phyloP scores from a whole-genome alignment of 306 rosid genomes.

The Chamaecrista fasciculata region DNA sequence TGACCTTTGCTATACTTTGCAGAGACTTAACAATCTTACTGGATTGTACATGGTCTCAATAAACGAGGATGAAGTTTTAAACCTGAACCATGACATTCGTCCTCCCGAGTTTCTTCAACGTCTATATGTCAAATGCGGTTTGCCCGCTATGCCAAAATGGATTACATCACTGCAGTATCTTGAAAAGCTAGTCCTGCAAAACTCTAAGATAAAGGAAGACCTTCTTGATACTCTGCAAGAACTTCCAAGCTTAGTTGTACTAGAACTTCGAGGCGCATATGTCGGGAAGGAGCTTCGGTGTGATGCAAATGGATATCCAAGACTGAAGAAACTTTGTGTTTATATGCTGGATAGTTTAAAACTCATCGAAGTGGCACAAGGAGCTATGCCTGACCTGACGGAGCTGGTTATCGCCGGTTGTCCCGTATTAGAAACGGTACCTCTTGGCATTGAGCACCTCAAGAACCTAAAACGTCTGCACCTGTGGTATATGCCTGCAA shows the following conservation, averaged over 20 bases:
- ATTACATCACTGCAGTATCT: not conserved
- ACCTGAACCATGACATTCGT: not conserved
- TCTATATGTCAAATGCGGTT: not conserved
- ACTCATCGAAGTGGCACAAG: not conserved
- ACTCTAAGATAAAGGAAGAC: not conserved
- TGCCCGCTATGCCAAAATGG: not conserved
- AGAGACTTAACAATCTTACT: not conserved
- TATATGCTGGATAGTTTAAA: not conserved
- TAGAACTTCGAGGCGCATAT: not conserved
- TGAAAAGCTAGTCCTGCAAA: not conserved
- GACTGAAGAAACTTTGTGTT: not conserved
- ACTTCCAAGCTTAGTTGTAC: not conserved
- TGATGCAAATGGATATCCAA: not conserved
- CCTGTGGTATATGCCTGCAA: too few species aligned
- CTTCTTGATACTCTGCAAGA: not conserved
- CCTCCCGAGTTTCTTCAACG: not conserved
- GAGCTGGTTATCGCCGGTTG: not conserved
- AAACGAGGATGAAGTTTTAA: not conserved
- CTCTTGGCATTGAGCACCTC: not conserved
- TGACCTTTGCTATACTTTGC: not conserved
- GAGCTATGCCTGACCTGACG: not conserved
- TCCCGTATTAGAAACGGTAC: not conserved
- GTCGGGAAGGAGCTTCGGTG: not conserved
- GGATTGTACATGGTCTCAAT: not conserved
- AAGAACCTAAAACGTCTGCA: not conserved